These are phyloP conservation scores for Stephanodiscus triporus DNA, from an alignment of 108 stramenopile species.

Conservation along the genomic window DNA sequence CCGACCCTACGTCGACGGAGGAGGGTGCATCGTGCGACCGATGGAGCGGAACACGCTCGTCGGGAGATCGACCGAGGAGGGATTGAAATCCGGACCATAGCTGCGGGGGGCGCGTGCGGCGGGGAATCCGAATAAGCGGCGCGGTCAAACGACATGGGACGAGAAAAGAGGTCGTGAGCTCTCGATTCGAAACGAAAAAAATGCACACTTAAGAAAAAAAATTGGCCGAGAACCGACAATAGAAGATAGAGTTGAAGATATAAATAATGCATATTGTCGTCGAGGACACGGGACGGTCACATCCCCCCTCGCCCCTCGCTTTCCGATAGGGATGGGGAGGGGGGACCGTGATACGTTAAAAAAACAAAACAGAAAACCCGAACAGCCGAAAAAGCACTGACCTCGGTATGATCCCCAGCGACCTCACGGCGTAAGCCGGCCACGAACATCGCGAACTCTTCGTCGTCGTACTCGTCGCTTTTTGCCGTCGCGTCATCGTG, in stretches of 20 bases:
- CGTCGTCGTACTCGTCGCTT: conserved; percentile 6
- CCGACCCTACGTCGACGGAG: not conserved
- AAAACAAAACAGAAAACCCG: not conserved
- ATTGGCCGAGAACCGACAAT: too few species aligned
- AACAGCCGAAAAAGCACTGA: conserved; percentile 2
- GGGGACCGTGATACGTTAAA: not conserved
- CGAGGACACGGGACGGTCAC: too few species aligned
- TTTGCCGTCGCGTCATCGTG: not conserved
- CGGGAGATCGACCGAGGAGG: conserved; percentile 22
- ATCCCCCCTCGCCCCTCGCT: too few species aligned
- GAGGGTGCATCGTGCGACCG: not conserved
- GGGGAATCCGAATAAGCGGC: not conserved
- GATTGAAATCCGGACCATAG: conserved; percentile 52
- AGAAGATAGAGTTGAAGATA: too few species aligned
- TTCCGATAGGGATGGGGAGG: too few species aligned
- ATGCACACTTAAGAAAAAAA: too few species aligned
- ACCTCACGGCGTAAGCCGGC: conserved; percentile 44
- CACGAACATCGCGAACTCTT: conserved; percentile 42
- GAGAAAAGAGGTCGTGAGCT: too few species aligned
- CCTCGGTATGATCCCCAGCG: conserved; percentile 49
- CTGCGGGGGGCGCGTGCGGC: not conserved
- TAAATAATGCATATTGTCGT: too few species aligned
- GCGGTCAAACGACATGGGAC: not conserved
- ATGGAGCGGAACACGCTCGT: conserved; percentile 26
- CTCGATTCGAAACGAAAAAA: too few species aligned